These are phyloP conservation scores for Fusarium sp. DNA, from an alignment of 2,329 filamentous ascomycete genomes.

Conservation along the genomic window DNA sequence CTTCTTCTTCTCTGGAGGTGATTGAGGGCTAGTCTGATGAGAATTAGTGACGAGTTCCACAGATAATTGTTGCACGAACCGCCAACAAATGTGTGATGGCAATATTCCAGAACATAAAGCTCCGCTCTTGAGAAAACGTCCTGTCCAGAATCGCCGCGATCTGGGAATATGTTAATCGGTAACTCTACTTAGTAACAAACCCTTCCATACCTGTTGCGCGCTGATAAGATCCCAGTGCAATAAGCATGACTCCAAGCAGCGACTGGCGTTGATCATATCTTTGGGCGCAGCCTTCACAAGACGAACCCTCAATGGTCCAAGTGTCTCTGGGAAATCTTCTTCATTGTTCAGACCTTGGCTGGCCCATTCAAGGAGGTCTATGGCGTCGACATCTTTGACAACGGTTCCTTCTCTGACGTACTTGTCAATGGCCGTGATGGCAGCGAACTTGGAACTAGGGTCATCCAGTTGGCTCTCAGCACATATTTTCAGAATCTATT, in stretches of 20 bases:
- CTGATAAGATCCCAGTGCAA: conserved; percentile 64
- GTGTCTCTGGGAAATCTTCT: conserved; percentile 55
- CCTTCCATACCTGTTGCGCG: conserved; percentile 61
- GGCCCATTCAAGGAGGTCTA: conserved; percentile 67
- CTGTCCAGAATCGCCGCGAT: conserved; percentile 65
- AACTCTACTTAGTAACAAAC: no score
- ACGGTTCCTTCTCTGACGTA: conserved; percentile 57
- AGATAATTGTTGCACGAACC: conserved; percentile 48
- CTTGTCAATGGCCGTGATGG: conserved; percentile 55
- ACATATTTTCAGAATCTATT: conserved; percentile 57
- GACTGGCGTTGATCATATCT: conserved; percentile 52
- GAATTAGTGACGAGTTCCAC: conserved; percentile 6
- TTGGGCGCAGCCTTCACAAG: conserved; percentile 64
- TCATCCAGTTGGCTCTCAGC: conserved; percentile 64
- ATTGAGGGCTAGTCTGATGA: conserved; percentile 56
- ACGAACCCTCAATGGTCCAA: conserved; percentile 60
- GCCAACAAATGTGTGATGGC: conserved; percentile 62
- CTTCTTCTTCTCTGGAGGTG: conserved; percentile 58
- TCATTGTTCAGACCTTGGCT: conserved; percentile 51
- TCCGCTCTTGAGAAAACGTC: conserved; percentile 58
- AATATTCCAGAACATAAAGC: conserved; percentile 65
- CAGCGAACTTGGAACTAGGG: conserved; percentile 55
- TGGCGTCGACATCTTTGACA: conserved; percentile 59
- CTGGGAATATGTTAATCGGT: conserved; percentile 36
- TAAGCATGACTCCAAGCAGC: conserved; percentile 63